Percentiles rank a stretch among this genome's conserved stretches.
phyloP scores from a whole-genome alignment of 352 stramenopile species.

The Achlya hypogyna region DNA sequence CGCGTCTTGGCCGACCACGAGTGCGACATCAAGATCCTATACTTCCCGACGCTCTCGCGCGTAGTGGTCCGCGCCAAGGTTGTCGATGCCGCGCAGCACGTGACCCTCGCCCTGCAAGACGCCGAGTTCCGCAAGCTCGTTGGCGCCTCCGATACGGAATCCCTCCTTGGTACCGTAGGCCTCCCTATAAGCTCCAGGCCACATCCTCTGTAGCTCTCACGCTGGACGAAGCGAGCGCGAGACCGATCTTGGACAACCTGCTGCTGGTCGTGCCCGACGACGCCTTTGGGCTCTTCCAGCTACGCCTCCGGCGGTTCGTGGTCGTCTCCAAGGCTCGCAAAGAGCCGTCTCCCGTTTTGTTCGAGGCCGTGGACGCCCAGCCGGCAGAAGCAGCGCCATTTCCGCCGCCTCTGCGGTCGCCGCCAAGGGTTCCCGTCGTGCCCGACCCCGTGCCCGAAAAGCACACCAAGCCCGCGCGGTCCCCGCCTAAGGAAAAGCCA shows the following conservation, averaged over 20 bases:
- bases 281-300: background rate
- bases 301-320: background rate
- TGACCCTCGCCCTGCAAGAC: background rate
- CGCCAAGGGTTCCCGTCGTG: background rate
- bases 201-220: background rate
- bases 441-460: background rate
- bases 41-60: background rate
- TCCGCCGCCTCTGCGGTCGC: background rate
- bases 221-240: background rate
- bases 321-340: background rate
- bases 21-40: slow-evolving; percentile 13
- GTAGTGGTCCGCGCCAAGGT: slow-evolving; percentile 5
- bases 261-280: background rate
- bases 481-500: background rate
- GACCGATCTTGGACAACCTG: background rate
- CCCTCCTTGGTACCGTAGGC: slow-evolving; percentile 1
- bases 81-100: background rate
- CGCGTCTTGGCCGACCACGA: background rate
- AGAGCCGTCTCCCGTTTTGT: background rate
- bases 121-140: slow-evolving; percentile 9
- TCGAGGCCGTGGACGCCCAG: background rate
- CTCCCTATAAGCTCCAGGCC: background rate
- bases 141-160: background rate
- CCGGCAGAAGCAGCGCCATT: background rate
- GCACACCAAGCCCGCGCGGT: background rate